Percentiles rank a stretch among this genome's conserved stretches.
phyloP scores from a whole-genome alignment of 208 protist species.

The Tritrichomonas foetus region DNA sequence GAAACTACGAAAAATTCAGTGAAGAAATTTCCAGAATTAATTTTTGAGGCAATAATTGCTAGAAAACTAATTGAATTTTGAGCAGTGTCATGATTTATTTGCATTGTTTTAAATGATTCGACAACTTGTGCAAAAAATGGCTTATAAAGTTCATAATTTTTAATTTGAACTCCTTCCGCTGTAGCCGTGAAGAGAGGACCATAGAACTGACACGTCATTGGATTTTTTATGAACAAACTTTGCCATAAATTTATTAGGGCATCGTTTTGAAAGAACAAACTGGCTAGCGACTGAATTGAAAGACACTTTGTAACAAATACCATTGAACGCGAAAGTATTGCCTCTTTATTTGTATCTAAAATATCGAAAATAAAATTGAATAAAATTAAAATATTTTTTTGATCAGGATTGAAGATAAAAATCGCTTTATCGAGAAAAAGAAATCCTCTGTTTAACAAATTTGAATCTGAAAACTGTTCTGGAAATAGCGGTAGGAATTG shows the following conservation, averaged over 20 bases:
- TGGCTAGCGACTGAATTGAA: not conserved
- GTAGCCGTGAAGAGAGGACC: not conserved
- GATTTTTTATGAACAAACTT: not conserved
- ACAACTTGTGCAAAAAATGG: not conserved
- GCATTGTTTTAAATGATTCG: not conserved
- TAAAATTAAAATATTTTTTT: not conserved
- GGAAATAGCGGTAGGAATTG: not conserved
- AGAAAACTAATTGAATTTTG: not conserved
- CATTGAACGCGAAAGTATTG: not conserved
- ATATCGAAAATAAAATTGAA: not conserved
- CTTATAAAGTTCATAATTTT: not conserved
- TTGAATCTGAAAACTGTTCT: not conserved
- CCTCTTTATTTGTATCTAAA: not conserved
- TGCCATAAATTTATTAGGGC: not conserved
- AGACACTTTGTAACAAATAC: not conserved
- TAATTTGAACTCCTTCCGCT: not conserved
- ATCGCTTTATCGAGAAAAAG: not conserved
- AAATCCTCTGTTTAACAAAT: not conserved
- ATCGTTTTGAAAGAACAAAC: not conserved
- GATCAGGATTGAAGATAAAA: not conserved
- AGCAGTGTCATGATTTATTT: not conserved
- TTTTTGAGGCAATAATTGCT: not conserved
- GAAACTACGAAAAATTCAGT: not conserved
- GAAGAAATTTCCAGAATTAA: not conserved
- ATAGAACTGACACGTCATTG: not conserved